These are phyloP conservation scores for Lunularia cruciata DNA, from an alignment of 225 moss, liverwort and hornwort genomes.

Conservation along the genomic window DNA sequence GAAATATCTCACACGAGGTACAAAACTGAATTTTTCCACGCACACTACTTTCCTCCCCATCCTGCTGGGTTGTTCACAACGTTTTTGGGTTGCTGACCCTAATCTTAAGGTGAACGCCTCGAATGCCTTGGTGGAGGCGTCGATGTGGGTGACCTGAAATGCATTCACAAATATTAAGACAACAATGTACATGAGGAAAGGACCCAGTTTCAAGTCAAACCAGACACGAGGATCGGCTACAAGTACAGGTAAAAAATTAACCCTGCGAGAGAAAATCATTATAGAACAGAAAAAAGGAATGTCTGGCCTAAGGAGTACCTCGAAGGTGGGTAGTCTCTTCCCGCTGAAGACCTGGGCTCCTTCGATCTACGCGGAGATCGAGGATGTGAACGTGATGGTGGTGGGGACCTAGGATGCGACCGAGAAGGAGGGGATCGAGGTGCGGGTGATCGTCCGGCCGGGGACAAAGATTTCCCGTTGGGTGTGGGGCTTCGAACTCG, in stretches of 20 bases:
- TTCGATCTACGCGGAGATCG: conserved; percentile 45
- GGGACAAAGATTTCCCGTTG: conserved; percentile 25
- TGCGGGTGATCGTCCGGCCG: conserved; percentile 45
- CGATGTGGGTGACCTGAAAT: conserved; percentile 14
- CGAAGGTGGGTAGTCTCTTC: conserved; percentile 9
- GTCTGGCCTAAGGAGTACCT: conserved; percentile 5
- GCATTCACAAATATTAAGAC: neutral
- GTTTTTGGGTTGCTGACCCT: too few species aligned
- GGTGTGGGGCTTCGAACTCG: conserved; percentile 17
- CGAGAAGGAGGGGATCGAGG: conserved; percentile 46
- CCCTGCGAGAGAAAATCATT: too few species aligned
- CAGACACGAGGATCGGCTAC: too few species aligned
- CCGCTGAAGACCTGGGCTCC: conserved; percentile 30
- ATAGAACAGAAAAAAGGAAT: neutral
- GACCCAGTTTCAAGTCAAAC: too few species aligned
- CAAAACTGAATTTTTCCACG: neutral
- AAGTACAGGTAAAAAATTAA: too few species aligned
- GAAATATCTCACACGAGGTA: neutral
- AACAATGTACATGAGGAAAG: neutral
- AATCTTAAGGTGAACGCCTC: conserved; percentile 11
- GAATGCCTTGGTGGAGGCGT: conserved; percentile 19
- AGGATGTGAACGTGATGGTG: conserved; percentile 47
- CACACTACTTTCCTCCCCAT: neutral
- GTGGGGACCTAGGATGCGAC: conserved; percentile 45
- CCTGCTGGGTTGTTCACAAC: too few species aligned